Base-by-base conservation (phyloP, 2,329 filamentous ascomycete genomes). In the Aspergillus floridensis region DNA sequence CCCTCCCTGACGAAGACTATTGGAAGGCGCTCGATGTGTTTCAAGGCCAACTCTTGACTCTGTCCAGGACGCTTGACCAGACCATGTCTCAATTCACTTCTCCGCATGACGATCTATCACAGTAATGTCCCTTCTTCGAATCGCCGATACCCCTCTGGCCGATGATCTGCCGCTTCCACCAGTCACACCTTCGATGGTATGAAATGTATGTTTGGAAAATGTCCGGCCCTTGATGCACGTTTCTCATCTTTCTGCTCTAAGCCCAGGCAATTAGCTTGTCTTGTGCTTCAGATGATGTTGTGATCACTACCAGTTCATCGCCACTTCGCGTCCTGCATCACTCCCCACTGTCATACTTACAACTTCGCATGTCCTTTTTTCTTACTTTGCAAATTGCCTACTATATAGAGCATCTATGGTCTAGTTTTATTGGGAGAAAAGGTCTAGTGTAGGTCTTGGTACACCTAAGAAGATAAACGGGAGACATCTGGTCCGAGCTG, bases 331-430 rank as follows among this genome's bases (percentile, higher is more conserved):
- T 41, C 24, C 35, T 22, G 29, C 26, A 38, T 50, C 24, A 41
- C 26, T 50, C 49, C 31, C 35, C 41, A 35, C 49, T 47, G 22
- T 50, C 57, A n/a, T 52, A 12, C 31, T 31, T 55, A n/a, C 22
- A 29, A 22, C 32, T 48, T 53, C 26, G n/a, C 31, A 12, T 53
- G 48, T 58, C 16, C 53, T 49, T 50, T 29, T 38, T 56, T 44
- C 48, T 21, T 29, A 62, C 49, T 55, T 50, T 53, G 55, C 53
- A 65, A 47, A 59, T 29, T 63, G 53, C 55, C 58, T 54, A 53
- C 58, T 63, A 63, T 63, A 66, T 66, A 66, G 61, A 65, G 56
- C 63, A 65, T 64, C 48, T 61, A 65, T 63, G 60, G 57, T 53
- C 59, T 65, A 58, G 59, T 44, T 60, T 41, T 59, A 47, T 53